phyloP scores from a whole-genome alignment of 768 basidiomycete genomes.

The Lactarius pseudohatsudake region DNA sequence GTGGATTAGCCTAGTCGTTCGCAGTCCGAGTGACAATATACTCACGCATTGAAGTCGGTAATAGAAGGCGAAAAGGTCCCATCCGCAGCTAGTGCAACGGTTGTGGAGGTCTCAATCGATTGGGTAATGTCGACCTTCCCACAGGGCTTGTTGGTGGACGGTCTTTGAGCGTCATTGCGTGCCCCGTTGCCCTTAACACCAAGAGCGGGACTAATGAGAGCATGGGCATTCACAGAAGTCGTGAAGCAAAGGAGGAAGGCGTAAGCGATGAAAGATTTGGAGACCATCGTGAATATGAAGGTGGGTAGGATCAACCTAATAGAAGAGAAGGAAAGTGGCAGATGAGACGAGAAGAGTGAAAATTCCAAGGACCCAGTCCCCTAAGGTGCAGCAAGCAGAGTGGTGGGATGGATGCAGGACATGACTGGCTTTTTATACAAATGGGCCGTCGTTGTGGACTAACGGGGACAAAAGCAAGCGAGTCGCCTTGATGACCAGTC shows the following conservation, averaged over 20 bases:
- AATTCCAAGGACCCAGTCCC: slow-evolving; percentile 17
- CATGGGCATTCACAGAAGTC: slow-evolving; percentile 44
- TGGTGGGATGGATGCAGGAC: neutral
- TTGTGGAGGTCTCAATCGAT: slow-evolving; percentile 40
- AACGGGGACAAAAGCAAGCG: neutral
- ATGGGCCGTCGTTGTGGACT: neutral
- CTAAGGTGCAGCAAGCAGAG: neutral
- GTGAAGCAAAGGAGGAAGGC: slow-evolving; percentile 38
- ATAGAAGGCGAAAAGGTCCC: slow-evolving; percentile 44
- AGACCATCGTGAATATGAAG: slow-evolving; percentile 30
- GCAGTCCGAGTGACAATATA: slow-evolving; percentile 40
- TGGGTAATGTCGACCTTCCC: slow-evolving; percentile 45
- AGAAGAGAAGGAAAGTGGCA: neutral
- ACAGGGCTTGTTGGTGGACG: slow-evolving; percentile 39
- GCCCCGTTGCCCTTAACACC: slow-evolving; percentile 33
- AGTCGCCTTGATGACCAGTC: neutral
- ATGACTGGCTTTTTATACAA: slow-evolving; percentile 12
- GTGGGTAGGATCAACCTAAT: slow-evolving; percentile 3
- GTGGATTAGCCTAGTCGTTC: slow-evolving; percentile 19
- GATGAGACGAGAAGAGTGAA: neutral
- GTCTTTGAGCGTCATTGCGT: slow-evolving; percentile 36
- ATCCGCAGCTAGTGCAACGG: slow-evolving; percentile 35
- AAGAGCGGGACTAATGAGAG: slow-evolving; percentile 45
- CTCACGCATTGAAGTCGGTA: slow-evolving; percentile 51
- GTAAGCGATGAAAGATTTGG: slow-evolving; percentile 34